These are phyloP conservation scores for Starmerella cellae DNA, from an alignment of 805 yeast genomes.

Conservation along the genomic window DNA sequence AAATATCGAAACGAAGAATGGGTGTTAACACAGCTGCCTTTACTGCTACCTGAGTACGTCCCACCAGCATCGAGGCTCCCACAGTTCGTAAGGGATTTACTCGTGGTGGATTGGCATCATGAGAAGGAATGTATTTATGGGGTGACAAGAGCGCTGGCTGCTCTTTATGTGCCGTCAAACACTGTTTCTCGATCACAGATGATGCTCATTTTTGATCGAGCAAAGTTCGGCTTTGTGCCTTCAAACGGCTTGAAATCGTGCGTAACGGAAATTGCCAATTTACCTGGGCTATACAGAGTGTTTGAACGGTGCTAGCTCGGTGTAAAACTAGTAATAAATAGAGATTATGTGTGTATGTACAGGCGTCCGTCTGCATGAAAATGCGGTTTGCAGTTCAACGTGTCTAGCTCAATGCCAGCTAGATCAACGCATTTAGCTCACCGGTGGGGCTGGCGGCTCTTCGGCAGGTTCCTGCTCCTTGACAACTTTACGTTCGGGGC, in stretches of 20 bases:
- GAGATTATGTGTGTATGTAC: slow-evolving; percentile 7
- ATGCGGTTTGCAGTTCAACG: too few species aligned
- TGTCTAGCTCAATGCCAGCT: too few species aligned
- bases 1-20: slow-evolving; percentile 25
- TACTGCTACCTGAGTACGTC: slow-evolving; percentile 47
- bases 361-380: too few species aligned
- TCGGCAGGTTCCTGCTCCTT: slow-evolving; percentile 12
- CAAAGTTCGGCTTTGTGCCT: slow-evolving; percentile 53
- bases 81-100: slow-evolving; percentile 49
- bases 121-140: slow-evolving; percentile 60
- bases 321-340: slow-evolving; percentile 7
- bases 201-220: slow-evolving; percentile 44
- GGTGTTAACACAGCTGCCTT: slow-evolving; percentile 44
- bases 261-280: slow-evolving; percentile 72
- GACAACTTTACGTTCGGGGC: slow-evolving; percentile 8
- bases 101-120: slow-evolving; percentile 47
- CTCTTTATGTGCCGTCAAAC: slow-evolving; percentile 56
- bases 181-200: slow-evolving; percentile 26
- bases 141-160: slow-evolving; percentile 53
- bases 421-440: slow-evolving; percentile 12
- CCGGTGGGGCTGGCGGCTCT: slow-evolving; percentile 19
- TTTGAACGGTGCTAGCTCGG: slow-evolving; percentile 63
- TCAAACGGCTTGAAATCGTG: slow-evolving; percentile 39
- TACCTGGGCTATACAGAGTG: slow-evolving; percentile 81
- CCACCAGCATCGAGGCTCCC: slow-evolving; percentile 59